Base-by-base conservation (phyloP, 2,329 filamentous ascomycete species). In the Pseudocercospora pini-densiflorae region DNA sequence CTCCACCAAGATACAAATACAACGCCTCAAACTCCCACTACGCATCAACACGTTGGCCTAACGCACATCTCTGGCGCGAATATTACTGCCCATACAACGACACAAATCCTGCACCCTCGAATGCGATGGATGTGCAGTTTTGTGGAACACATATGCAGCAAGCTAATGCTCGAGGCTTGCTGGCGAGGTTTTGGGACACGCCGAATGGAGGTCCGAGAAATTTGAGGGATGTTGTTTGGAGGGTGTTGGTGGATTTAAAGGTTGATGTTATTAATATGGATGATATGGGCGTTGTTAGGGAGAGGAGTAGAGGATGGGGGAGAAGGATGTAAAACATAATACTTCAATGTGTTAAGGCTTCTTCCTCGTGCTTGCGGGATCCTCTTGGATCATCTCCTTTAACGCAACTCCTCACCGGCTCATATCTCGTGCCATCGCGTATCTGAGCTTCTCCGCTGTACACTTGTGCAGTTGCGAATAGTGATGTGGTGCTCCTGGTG, bases 11-110 rank as follows among this genome's bases (percentile, higher is more conserved):
- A 21, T 78, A 81, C 68, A 75, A 76, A 0, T 89, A 84, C 77
- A 81, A 82, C 71, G 64, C 71, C 1, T 78, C 79, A 23, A 92
- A 90, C 76, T 89, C 87, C 3, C 89, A 88, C 77, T 92, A 90
- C 75, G 87, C 89, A n/a, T 89, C 86, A 54, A 82, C 84, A 2
- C 83, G 85, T 19, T 89, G 91, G 72, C 77, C 83, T 0, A 81
- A 92, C 16, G 89, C 73, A 7, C 68, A 67, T 36, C 59, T 73
- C 54, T 82, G 75, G 79, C 82, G 19, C 40, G 14, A 19, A 45
- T 45, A 45, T 19, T 45, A 45, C 74, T 73, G 83, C 82, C 4
- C 78, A 77, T 2, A 74, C 90, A 1, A 82, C 79, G 0, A 65
- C 75, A 2, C 63, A 70, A 2, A 85, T 87, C 69, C 74, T 84